Percentiles rank a stretch among this genome's conserved stretches.
Evolutionary conservation across 2,329 filamentous ascomycete species (phyloP).

Genomic region (Macrophomina pseudophaseolina): DNA sequence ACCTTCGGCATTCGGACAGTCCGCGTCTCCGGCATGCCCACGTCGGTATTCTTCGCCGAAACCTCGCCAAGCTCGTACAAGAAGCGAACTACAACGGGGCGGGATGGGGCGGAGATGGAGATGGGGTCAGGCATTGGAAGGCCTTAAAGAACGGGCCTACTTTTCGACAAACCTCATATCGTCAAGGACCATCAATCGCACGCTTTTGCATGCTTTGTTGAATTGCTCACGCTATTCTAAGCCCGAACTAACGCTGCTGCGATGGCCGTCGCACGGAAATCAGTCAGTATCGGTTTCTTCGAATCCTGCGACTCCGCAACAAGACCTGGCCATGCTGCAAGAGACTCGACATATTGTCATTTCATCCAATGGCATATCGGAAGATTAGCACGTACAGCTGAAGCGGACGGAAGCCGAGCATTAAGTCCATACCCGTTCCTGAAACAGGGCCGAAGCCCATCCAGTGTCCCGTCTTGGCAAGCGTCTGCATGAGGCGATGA

Average conservation of each 20-base stretch:
- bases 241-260: too few species aligned
- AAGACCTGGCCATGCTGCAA: too few species aligned
- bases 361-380: too few species aligned
- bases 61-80: constrained; percentile 1
- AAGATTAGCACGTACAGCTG: not conserved
- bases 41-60: not conserved
- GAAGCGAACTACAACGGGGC: not conserved
- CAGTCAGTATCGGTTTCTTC: too few species aligned
- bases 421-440: not conserved
- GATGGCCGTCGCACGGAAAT: too few species aligned
- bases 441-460: constrained; percentile 4
- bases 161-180: not conserved
- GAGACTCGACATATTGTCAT: too few species aligned
- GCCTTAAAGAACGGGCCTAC: not conserved
- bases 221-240: too few species aligned
- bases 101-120: constrained; percentile 1
- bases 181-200: too few species aligned
- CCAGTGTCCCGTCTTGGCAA: not conserved
- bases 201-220: too few species aligned
- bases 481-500: not conserved
- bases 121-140: not conserved
- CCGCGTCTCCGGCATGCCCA: not conserved
- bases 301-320: too few species aligned
- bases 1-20: not conserved
- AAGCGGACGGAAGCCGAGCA: not conserved